Base-by-base conservation (phyloP, 106 monocot genomes). In the Hemerocallis citrina region DNA sequence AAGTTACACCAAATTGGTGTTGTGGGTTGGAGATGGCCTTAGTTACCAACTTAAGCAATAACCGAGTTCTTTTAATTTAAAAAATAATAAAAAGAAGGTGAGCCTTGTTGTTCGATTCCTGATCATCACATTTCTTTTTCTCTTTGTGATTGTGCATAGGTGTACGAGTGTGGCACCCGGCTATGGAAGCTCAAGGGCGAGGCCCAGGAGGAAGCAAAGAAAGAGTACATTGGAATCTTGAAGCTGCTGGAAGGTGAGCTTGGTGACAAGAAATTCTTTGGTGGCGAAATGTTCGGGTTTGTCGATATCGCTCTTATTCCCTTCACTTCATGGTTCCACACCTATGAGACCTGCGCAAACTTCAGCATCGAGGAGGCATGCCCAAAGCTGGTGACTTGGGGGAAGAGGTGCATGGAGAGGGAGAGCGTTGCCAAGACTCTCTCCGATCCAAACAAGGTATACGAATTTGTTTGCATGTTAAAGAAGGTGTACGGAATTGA, bases 341-440 rank as follows among this genome's bases (percentile, higher is more conserved):
- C 66, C 7, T 89, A 70, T 35, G 78, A 81, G 67, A 54, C 40
- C 17, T 63, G 4, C 23, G 85, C 37, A 19, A 50, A 22, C 48
- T 65, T 89, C 36, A 79, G 70, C 55, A 14, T 79, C 8, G 81
- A 78, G 78, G 9, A 37, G 55, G 75, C 55, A 31, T 40, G 9
- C 7, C 85, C 85, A 3, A 79, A 68, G 71, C 42, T 89, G 29
- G 73, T 46, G 57, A 75, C 60, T 21, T 85, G 84, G 89, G 78
- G 43, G 11, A 67, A 75, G 70, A 70, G 78, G 38, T 78, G 84
- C 75, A 33, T 16, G 72, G 68, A 73, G 71, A 68, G 77, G 68
- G 81, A 84, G 59, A 81, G 75, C 42, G 81, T 83, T 13, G 43
- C 67, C 21, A 74, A 80, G 67, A 13, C 49, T 1, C 66, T 83